Evolutionary conservation across 129 eudicot species (phyloP).

Genomic region (Ambrosia artemisiifolia): DNA sequence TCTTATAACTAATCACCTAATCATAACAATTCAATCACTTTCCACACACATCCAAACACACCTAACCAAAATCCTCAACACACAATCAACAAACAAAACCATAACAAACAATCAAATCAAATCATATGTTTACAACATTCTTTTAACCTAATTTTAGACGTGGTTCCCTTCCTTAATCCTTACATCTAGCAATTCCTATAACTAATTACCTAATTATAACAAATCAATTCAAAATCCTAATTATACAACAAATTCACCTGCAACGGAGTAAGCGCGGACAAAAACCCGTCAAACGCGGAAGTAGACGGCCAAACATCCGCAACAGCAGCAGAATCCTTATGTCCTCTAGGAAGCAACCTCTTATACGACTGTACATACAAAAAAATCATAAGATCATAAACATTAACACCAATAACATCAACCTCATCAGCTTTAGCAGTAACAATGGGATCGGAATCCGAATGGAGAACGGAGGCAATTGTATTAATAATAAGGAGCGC

Average conservation of each 20-base stretch:
- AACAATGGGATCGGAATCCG: slow-evolving; percentile 65
- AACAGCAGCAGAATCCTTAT: slow-evolving; percentile 84
- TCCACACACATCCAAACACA: background rate
- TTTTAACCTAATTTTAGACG: background rate
- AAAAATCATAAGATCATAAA: slow-evolving; percentile 77
- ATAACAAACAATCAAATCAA: background rate
- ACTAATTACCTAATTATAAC: background rate
- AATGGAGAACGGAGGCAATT: slow-evolving; percentile 53
- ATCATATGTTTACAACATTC: background rate
- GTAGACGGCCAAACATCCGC: slow-evolving; percentile 96
- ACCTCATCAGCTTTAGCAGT: slow-evolving; percentile 54
- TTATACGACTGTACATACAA: slow-evolving; percentile 83
- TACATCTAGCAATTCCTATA: background rate
- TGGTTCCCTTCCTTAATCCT: background rate
- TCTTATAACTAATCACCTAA: background rate
- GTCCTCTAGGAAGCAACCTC: slow-evolving; percentile 74
- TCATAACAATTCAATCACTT: background rate
- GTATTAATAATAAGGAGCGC: slow-evolving; percentile 69
- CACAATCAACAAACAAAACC: background rate
- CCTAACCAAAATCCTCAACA: background rate
- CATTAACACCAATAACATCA: slow-evolving; percentile 70
- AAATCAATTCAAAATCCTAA: background rate
- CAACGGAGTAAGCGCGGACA: slow-evolving; percentile 82
- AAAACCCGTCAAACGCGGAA: slow-evolving; percentile 85
- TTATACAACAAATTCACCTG: slow-evolving; percentile 48